Conservation (phyloP, 805 yeast species). For the Kregervanrija fluxuum region DNA sequence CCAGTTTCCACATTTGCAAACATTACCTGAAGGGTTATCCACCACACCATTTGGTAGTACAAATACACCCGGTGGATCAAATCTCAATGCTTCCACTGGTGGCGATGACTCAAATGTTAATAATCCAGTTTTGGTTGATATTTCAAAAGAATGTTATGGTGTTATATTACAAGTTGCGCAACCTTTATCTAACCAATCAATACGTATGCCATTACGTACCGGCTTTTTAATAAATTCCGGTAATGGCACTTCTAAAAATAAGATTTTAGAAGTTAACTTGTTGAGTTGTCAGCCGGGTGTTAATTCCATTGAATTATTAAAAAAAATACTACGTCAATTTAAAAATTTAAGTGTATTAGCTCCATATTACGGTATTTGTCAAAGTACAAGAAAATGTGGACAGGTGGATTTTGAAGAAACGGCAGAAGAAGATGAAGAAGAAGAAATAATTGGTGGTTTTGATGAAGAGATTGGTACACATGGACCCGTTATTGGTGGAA, state of each 20-base stretch:
- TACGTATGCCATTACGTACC: slow-evolving; percentile 60
- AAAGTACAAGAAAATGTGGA: slow-evolving; percentile 11
- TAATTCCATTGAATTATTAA: slow-evolving; percentile 47
- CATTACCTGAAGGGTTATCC: slow-evolving; percentile 2
- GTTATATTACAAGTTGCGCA: slow-evolving; percentile 51
- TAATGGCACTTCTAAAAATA: slow-evolving; percentile 12
- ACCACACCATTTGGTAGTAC: no score
- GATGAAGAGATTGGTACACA: slow-evolving; percentile 4
- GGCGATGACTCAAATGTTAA: neutral
- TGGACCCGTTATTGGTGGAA: neutral
- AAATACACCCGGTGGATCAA: neutral
- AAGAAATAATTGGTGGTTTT: slow-evolving; percentile 3
- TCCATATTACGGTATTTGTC: slow-evolving; percentile 9
- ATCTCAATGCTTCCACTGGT: no score
- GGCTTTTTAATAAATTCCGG: slow-evolving; percentile 51
- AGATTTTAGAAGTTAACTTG: slow-evolving; percentile 53
- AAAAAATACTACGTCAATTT: slow-evolving; percentile 51
- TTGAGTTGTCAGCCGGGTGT: slow-evolving; percentile 69
- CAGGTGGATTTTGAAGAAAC: slow-evolving; percentile 31
- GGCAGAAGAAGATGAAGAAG: slow-evolving; percentile 11
- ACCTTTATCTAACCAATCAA: slow-evolving; percentile 65
- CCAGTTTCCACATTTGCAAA: slow-evolving; percentile 1
- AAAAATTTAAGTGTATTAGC: slow-evolving; percentile 36
- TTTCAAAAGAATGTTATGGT: slow-evolving; percentile 47
- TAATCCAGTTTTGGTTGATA: slow-evolving; percentile 34